phyloP scores from a whole-genome alignment of 495 filamentous ascomycete species.

The Podospora bellae-mahoneyi region DNA sequence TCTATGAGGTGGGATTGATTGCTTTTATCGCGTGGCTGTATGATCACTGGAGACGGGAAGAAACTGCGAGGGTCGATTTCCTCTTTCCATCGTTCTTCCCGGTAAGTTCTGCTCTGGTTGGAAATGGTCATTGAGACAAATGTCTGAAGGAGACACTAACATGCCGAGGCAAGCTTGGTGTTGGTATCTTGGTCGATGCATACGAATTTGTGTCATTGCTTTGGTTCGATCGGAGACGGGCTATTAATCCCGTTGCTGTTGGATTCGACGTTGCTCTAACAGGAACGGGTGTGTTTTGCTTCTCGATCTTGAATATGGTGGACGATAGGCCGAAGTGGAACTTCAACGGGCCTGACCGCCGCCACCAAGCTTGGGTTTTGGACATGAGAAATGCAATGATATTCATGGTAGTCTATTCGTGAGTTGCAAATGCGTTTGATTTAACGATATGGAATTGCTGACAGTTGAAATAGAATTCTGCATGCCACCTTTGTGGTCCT shows the following conservation, averaged over 20 bases:
- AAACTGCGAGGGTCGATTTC: conserved; percentile 24
- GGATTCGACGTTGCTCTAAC: conserved; percentile 22
- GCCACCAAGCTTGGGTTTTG: conserved; percentile 13
- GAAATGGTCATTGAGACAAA: neutral
- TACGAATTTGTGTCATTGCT: conserved; percentile 27
- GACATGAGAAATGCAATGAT: conserved; percentile 31
- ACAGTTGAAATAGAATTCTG: conserved; percentile 17
- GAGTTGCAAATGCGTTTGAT: neutral
- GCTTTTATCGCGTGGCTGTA: conserved; percentile 24
- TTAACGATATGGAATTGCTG: neutral
- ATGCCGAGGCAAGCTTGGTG: conserved; percentile 13
- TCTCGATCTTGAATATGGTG: conserved; percentile 22
- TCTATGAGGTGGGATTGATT: conserved; percentile 22
- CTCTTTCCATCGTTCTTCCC: conserved; percentile 31
- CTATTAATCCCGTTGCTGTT: conserved; percentile 26
- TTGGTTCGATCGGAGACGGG: conserved; percentile 14
- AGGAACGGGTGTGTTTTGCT: conserved; percentile 27
- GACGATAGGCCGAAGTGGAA: conserved; percentile 12
- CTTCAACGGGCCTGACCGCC: neutral
- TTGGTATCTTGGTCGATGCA: conserved; percentile 15
- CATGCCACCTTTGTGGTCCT: conserved; percentile 26
- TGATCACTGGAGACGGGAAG: conserved; percentile 19
- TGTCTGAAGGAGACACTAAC: neutral
- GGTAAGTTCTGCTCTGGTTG: conserved; percentile 12
- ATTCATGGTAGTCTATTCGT: conserved; percentile 33